Percentiles rank a stretch among this genome's conserved stretches.
These are phyloP conservation scores for Flueggea neowawraea DNA, from an alignment of 441 rosid species.

Conservation along the genomic window DNA sequence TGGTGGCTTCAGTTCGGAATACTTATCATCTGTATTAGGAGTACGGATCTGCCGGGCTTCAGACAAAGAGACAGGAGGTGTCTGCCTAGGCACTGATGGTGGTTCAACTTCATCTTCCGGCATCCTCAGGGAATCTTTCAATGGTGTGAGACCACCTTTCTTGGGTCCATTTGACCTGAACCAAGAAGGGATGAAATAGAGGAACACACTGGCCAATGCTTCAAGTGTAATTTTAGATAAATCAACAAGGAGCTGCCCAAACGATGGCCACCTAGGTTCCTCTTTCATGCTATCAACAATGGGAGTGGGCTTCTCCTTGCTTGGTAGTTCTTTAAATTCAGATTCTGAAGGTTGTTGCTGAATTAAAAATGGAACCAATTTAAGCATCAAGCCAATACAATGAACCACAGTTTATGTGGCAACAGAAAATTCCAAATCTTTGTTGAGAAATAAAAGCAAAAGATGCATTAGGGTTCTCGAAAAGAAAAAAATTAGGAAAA, in stretches of 20 bases:
- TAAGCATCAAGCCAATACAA: conserved; percentile 7
- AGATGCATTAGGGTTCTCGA: no score
- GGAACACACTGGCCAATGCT: conserved; percentile 39
- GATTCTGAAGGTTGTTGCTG: conserved; percentile 40
- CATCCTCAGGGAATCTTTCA: conserved; percentile 63
- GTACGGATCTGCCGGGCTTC: conserved; percentile 59
- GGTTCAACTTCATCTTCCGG: conserved; percentile 77
- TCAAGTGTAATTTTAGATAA: conserved; percentile 73
- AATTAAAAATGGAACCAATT: conserved; percentile 1
- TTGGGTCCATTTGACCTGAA: conserved; percentile 31
- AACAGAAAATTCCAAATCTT: background rate
- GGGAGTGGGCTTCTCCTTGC: conserved; percentile 48
- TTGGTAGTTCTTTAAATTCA: conserved; percentile 37
- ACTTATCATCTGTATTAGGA: conserved; percentile 31
- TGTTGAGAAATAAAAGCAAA: no score
- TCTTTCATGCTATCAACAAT: conserved; percentile 51
- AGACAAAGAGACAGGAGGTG: conserved; percentile 44
- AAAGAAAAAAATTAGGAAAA: no score
- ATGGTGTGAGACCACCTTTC: conserved; percentile 52
- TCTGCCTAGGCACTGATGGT: conserved; percentile 50
- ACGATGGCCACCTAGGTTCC: conserved; percentile 92
- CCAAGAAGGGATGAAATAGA: conserved; percentile 65
- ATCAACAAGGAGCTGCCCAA: conserved; percentile 73
- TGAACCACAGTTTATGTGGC: background rate
- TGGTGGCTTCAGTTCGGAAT: conserved; percentile 50